These are phyloP conservation scores for Agaricus bisporus DNA, from an alignment of 768 basidiomycete genomes.

Conservation along the genomic window DNA sequence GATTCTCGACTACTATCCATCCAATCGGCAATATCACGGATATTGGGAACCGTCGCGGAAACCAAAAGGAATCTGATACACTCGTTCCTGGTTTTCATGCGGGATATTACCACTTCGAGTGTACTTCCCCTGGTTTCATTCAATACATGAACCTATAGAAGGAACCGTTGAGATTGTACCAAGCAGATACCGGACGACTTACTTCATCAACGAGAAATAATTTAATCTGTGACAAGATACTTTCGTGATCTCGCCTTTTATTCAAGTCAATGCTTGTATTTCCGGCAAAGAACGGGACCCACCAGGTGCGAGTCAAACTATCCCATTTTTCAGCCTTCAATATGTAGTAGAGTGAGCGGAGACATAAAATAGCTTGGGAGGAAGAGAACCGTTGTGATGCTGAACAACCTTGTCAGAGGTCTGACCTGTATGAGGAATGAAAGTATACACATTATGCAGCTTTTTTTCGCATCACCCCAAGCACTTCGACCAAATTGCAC, in stretches of 20 bases:
- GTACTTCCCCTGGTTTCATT: constrained; percentile 89
- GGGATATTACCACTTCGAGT: constrained; percentile 88
- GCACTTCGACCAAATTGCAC: constrained; percentile 55
- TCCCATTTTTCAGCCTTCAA: constrained; percentile 94
- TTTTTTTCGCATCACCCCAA: constrained; percentile 69
- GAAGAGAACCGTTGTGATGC: constrained; percentile 66
- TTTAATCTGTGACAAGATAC: constrained; percentile 62
- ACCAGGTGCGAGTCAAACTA: constrained; percentile 86
- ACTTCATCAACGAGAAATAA: constrained; percentile 93
- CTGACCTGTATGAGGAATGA: background rate
- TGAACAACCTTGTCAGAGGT: constrained; percentile 20
- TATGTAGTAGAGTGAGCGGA: background rate
- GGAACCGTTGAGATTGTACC: background rate
- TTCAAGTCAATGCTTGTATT: background rate
- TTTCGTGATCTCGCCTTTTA: constrained; percentile 53
- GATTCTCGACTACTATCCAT: constrained; percentile 44
- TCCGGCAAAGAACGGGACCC: background rate
- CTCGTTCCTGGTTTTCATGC: constrained; percentile 78
- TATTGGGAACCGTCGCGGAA: constrained; percentile 93
- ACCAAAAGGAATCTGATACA: constrained; percentile 80
- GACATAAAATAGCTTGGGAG: background rate
- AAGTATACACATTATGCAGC: constrained; percentile 67
- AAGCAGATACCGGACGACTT: constrained; percentile 7
- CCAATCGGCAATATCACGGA: constrained; percentile 86
- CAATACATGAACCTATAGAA: constrained; percentile 77